A percentile compares a stretch with the other conserved stretches of the same genome.
Conservation (phyloP, 352 stramenopile species). For the Thraustochytrium striatum region DNA sequence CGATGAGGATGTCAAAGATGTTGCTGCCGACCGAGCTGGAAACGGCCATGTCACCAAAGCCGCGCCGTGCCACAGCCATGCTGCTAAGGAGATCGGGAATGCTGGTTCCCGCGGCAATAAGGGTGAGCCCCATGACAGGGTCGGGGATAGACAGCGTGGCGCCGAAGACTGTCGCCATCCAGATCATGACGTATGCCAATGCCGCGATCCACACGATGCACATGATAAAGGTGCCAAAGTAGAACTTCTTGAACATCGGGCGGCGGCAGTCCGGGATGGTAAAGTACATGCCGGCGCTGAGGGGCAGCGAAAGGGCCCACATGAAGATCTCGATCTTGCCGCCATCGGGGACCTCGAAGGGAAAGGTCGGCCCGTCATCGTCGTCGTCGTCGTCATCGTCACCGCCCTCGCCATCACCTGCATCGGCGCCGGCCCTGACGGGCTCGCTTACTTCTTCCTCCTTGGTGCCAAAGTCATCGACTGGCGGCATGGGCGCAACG, state of each 20-base stretch:
- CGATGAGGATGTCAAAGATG: constrained; percentile 71
- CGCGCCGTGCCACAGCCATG: constrained; percentile 67
- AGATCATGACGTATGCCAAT: constrained; percentile 66
- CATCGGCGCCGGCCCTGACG: no score
- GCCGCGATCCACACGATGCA: constrained; percentile 67
- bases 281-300: constrained; percentile 55
- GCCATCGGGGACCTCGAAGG: constrained; percentile 52
- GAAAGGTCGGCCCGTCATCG: constrained; percentile 47
- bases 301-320: constrained; percentile 51
- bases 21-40: constrained; percentile 68
- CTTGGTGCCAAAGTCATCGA: no score
- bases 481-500: no score
- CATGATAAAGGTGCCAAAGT: constrained; percentile 63
- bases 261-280: constrained; percentile 58
- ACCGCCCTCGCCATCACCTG: background rate
- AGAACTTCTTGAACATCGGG: constrained; percentile 59
- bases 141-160: constrained; percentile 62
- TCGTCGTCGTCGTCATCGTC: constrained; percentile 51
- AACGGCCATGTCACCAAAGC: constrained; percentile 70
- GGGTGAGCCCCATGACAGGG: constrained; percentile 67
- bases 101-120: constrained; percentile 66
- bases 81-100: constrained; percentile 67
- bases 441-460: no score
- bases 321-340: constrained; percentile 26
- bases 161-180: constrained; percentile 62